Evolutionary conservation across 2,329 filamentous ascomycete species (phyloP).

Genomic region (Phaeosphaeria sp.): DNA sequence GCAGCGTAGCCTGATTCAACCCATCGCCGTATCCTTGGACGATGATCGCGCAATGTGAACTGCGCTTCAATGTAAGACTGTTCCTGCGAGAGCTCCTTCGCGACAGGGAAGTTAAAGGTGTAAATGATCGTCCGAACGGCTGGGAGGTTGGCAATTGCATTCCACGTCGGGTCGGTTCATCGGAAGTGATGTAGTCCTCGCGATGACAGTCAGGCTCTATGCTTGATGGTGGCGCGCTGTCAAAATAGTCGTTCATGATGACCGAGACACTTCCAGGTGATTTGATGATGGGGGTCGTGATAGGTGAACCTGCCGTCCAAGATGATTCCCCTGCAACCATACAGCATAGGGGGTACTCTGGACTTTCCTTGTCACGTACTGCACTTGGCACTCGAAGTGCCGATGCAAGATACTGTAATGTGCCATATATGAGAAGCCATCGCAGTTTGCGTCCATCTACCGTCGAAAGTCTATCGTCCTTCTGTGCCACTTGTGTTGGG

Average conservation of each 20-base stretch:
- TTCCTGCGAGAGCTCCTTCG: constrained; percentile 36
- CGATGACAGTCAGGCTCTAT: constrained; percentile 57
- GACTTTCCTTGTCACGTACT: constrained; percentile 63
- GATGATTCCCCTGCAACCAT: constrained; percentile 50
- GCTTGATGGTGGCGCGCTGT: constrained; percentile 7
- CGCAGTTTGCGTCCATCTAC: constrained; percentile 77
- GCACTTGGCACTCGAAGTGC: constrained; percentile 68
- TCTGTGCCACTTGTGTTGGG: constrained; percentile 56
- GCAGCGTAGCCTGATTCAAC: constrained; percentile 29
- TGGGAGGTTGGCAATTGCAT: constrained; percentile 36
- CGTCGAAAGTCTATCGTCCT: constrained; percentile 65
- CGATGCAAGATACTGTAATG: constrained; percentile 74
- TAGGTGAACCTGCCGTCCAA: constrained; percentile 40
- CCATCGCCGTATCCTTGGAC: constrained; percentile 50
- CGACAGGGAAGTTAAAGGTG: constrained; percentile 35
- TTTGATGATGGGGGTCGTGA: constrained; percentile 17
- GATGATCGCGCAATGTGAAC: constrained; percentile 44
- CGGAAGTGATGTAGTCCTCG: constrained; percentile 46
- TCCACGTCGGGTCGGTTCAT: constrained; percentile 38
- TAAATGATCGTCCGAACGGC: constrained; percentile 45
- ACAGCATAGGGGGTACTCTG: constrained; percentile 67
- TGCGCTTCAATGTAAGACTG: constrained; percentile 30
- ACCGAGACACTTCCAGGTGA: constrained; percentile 18
- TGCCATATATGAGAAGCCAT: constrained; percentile 78
- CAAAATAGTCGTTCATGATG: constrained; percentile 21